Percentiles rank a stretch among this genome's conserved stretches.
These are phyloP conservation scores for Haplosporangium sp. DNA, from an alignment of 371 early-diverging fungal species.

Conservation along the genomic window DNA sequence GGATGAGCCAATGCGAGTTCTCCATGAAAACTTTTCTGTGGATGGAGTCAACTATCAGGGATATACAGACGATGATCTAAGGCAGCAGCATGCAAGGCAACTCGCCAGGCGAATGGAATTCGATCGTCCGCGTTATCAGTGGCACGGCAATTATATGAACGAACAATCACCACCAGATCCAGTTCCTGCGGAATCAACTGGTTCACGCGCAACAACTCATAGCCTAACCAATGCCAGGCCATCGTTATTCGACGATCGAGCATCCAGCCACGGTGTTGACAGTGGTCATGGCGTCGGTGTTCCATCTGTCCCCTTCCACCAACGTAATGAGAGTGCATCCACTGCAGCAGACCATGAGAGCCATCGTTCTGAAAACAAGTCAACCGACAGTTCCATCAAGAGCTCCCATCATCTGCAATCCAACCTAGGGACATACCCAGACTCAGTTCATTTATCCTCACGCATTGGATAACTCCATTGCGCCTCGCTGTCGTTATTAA, in stretches of 20 bases:
- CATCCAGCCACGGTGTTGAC: slow-evolving; percentile 23
- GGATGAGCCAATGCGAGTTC: slow-evolving; percentile 47
- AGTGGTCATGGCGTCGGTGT: slow-evolving; percentile 38
- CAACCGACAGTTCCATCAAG: background rate
- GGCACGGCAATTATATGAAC: slow-evolving; percentile 15
- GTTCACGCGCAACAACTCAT: background rate
- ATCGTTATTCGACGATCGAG: slow-evolving; percentile 2
- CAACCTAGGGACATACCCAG: slow-evolving; percentile 15
- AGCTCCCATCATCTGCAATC: slow-evolving; percentile 16
- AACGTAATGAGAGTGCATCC: slow-evolving; percentile 2
- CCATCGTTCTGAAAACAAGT: slow-evolving; percentile 9
- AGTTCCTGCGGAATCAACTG: background rate
- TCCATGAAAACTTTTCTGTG: slow-evolving; percentile 44
- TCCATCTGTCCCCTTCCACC: background rate
- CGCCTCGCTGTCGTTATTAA: background rate
- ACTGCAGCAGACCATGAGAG: background rate
- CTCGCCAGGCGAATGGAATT: slow-evolving; percentile 30
- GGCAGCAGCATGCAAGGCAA: slow-evolving; percentile 42
- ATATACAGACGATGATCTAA: slow-evolving; percentile 47
- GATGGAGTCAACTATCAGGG: slow-evolving; percentile 29
- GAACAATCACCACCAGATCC: background rate
- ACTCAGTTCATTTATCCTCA: slow-evolving; percentile 16
- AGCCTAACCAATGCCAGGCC: background rate
- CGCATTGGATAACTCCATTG: slow-evolving; percentile 3
- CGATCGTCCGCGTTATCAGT: slow-evolving; percentile 21